Conservation (phyloP, 768 basidiomycete species). For the Trametes coccinea region DNA sequence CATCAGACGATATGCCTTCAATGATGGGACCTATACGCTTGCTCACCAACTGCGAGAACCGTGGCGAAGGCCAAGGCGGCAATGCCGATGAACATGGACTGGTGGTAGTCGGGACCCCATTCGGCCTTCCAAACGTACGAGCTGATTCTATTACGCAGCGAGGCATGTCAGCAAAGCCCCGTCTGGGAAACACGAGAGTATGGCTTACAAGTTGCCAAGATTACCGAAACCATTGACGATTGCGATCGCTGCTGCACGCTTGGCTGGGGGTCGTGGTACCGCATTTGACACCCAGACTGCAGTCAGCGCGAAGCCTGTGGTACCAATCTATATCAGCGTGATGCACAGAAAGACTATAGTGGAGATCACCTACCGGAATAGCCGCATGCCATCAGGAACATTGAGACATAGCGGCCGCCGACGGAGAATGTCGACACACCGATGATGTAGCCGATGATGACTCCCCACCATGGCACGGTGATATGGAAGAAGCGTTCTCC, state of each 20-base stretch:
- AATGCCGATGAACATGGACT: slow-evolving; percentile 55
- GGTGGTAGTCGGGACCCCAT: slow-evolving; percentile 67
- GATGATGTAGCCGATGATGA: slow-evolving; percentile 63
- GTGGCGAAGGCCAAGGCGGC: slow-evolving; percentile 35
- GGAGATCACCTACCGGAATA: slow-evolving; percentile 38
- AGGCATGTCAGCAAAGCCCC: neutral
- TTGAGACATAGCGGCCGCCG: slow-evolving; percentile 57
- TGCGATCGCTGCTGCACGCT: slow-evolving; percentile 55
- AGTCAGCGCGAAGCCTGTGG: slow-evolving; percentile 42
- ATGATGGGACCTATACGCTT: neutral
- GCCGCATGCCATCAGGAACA: slow-evolving; percentile 66
- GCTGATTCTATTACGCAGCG: slow-evolving; percentile 43
- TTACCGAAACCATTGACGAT: slow-evolving; percentile 64
- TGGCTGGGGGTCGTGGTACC: slow-evolving; percentile 61
- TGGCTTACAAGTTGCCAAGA: slow-evolving; percentile 51
- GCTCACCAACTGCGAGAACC: slow-evolving; percentile 37
- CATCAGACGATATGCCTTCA: neutral
- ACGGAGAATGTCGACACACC: slow-evolving; percentile 52
- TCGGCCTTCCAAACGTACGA: slow-evolving; percentile 60
- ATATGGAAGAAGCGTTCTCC: slow-evolving; percentile 70
- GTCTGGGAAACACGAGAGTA: neutral
- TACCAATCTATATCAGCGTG: neutral
- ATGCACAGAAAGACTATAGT: neutral
- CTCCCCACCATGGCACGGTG: slow-evolving; percentile 56
- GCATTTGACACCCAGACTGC: slow-evolving; percentile 65